Evolutionary conservation across 2,329 filamentous ascomycete genomes (phyloP).

Genomic region (Colletotrichum spinosum): DNA sequence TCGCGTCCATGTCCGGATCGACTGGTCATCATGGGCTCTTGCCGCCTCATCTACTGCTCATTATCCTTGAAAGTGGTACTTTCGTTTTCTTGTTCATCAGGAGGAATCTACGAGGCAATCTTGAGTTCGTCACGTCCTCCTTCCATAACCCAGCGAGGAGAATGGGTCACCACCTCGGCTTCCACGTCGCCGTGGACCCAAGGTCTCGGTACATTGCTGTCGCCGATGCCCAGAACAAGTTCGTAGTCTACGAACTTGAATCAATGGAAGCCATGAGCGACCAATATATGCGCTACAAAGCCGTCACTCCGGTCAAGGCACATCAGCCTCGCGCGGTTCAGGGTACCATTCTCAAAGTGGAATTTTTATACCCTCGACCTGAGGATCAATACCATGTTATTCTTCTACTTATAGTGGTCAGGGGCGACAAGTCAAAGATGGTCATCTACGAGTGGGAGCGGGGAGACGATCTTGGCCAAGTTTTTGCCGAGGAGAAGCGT

Average conservation of each 20-base stretch:
- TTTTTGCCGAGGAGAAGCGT: constrained; percentile 58
- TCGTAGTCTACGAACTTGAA: constrained; percentile 79
- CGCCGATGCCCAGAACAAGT: constrained; percentile 75
- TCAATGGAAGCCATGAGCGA: constrained; percentile 61
- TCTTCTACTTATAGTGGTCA: constrained; percentile 74
- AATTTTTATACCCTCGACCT: constrained; percentile 80
- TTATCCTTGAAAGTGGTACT: constrained; percentile 80
- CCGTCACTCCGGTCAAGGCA: constrained; percentile 69
- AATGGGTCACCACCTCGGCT: constrained; percentile 67
- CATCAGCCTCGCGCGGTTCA: constrained; percentile 61
- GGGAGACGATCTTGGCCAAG: constrained; percentile 58
- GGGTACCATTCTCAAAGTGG: constrained; percentile 86
- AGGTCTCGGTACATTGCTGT: constrained; percentile 77
- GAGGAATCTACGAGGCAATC: constrained; percentile 53
- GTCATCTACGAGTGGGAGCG: constrained; percentile 71
- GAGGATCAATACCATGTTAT: constrained; percentile 78
- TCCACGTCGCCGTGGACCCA: constrained; percentile 81
- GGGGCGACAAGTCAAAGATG: constrained; percentile 62
- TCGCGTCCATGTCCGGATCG: constrained; percentile 35
- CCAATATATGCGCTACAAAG: constrained; percentile 58
- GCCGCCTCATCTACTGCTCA: constrained; percentile 83
- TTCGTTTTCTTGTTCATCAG: constrained; percentile 81
- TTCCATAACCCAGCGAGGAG: constrained; percentile 67
- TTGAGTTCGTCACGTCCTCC: constrained; percentile 71
- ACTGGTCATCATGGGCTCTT: constrained; percentile 45